phyloP scores from a whole-genome alignment of 345 rosid genomes.

The Excoecaria cochinchinensis region DNA sequence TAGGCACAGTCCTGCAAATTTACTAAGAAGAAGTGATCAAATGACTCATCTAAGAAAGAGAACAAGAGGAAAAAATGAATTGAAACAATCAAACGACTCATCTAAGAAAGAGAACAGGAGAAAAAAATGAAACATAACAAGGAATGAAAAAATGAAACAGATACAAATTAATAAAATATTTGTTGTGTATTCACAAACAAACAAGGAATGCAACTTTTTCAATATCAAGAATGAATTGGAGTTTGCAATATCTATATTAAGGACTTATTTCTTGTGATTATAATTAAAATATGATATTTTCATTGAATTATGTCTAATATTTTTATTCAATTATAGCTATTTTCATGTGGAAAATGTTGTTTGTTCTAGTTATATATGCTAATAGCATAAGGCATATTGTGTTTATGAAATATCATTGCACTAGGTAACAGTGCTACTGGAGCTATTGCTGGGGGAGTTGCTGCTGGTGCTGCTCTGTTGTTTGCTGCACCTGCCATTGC shows the following conservation, averaged over 20 bases:
- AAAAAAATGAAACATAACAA: not conserved
- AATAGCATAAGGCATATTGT: not conserved
- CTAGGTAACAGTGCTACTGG: conserved; percentile 68
- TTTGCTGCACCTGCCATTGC: conserved; percentile 92
- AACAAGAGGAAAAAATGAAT: not conserved
- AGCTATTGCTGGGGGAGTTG: conserved; percentile 96
- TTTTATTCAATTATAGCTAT: not conserved
- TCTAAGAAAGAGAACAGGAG: not conserved
- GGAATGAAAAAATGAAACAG: not conserved
- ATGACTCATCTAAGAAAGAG: not conserved
- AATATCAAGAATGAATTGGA: not conserved
- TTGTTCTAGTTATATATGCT: not conserved
- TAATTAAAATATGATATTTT: not conserved
- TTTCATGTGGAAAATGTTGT: not conserved
- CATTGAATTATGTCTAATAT: not conserved
- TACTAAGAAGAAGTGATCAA: not conserved
- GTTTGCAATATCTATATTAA: not conserved
- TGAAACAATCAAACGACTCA: not conserved
- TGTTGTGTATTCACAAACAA: not conserved
- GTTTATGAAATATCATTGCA: conserved; percentile 19
- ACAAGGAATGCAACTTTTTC: not conserved
- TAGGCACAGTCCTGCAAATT: too few relatives aligned
- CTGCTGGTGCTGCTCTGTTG: conserved; percentile 92
- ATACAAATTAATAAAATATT: not conserved
- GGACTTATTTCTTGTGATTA: not conserved